Evolutionary conservation across 108 stramenopile species (phyloP), one percentile per base, ranked within the genome.

Genomic region (Epithemia pelagica): DNA sequence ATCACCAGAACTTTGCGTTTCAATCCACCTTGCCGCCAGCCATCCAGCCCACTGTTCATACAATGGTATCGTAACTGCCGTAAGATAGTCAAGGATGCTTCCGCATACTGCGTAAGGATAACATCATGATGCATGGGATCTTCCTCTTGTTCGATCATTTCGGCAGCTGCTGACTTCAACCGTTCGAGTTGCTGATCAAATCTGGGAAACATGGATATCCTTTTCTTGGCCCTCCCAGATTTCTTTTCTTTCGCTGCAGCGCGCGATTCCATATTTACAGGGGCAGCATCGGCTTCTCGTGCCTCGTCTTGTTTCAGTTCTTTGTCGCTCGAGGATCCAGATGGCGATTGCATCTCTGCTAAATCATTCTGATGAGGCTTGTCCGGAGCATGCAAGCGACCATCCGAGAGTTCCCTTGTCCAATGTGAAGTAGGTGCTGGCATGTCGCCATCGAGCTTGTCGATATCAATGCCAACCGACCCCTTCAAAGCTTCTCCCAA

Each of bases 11-110:
- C 80, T 72, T 95, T 95, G 30, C 94, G 67, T 52, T 86, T 81
- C 33, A 88, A 67, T 20, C 88, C 85, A 20, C 89, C 87, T 62
- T 95, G 90, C 66, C 94, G 65, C 94, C 94, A 95, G 0, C 94
- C 94, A 67, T 92, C 94, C 28, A 95, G 77, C 15, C 88, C 90
- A 61, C 81, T 87, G 57, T 91, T 88, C 94, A 95, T 95, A 61
- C 94, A 95, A 64, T 95, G 90, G 67, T 91, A 95, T n/a, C 94
- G 77, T 5, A 95, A 80, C 59, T 95, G 94, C 32, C 90, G 71
- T 26, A 95, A 70, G 64, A 90, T 89, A n/a, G 85, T 90, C 29
- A 94, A 62, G 10, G 89, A 94, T n/a, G 89, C 86, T 59, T 90
- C 89, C 2, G 90, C 93, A 76, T 88, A 94, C 54, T 90, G 86